phyloP scores from a whole-genome alignment of 139 green algal genomes.

The Spirogloea muscicola region DNA sequence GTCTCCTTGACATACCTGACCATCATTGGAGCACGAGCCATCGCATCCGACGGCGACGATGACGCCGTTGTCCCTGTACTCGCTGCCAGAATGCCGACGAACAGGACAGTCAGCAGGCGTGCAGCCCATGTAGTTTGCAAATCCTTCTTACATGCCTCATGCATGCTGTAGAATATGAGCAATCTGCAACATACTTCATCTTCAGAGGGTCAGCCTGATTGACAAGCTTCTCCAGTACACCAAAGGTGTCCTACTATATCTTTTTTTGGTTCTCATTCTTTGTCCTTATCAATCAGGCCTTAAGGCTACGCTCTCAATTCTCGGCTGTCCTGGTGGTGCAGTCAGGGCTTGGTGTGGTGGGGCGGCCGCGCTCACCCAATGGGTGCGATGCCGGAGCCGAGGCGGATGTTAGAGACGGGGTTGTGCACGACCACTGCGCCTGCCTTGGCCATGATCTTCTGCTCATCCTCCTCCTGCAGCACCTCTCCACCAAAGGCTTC shows the following conservation, averaged over 20 bases:
- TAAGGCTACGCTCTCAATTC: no score
- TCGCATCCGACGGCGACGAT: constrained; percentile 39
- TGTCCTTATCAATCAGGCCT: no score
- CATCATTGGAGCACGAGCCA: constrained; percentile 39
- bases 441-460: constrained; percentile 28
- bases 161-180: constrained; percentile 2
- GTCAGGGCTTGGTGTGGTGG: no score
- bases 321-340: no score
- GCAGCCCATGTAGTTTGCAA: background rate
- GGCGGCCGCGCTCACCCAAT: background rate
- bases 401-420: constrained; percentile 35
- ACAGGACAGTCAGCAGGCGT: background rate
- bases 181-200: no score
- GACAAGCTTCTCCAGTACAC: no score
- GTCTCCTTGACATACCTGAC: no score
- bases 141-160: background rate
- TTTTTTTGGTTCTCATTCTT: no score
- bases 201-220: no score
- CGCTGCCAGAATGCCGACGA: background rate
- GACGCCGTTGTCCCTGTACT: constrained; percentile 28
- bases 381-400: constrained; percentile 36
- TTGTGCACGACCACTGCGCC: constrained; percentile 41
- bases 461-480: constrained; percentile 42
- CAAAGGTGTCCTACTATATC: no score
- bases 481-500: no score